phyloP scores from a whole-genome alignment of 1,284 basidiomycete genomes.

The Sporisorium scitamineum region DNA sequence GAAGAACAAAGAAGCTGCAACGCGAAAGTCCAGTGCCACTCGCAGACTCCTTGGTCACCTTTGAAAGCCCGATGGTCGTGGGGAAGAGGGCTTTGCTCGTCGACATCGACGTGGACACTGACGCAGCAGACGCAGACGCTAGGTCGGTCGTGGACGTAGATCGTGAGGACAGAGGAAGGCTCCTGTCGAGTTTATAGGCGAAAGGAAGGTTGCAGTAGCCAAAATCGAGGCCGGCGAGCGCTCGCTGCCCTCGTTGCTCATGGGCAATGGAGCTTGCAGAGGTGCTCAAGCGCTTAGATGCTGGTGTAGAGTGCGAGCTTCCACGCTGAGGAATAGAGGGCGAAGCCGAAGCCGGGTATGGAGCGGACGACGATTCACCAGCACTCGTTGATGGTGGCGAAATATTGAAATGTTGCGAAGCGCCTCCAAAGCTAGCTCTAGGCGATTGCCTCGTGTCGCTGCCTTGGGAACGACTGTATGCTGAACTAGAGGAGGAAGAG shows the following conservation, averaged over 20 bases:
- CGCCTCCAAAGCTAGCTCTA: background rate
- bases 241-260: conserved; percentile 33
- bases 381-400: conserved; percentile 6
- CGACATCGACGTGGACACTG: conserved; percentile 7
- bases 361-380: conserved; percentile 3
- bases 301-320: conserved; percentile 19
- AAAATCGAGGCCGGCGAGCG: conserved; percentile 53
- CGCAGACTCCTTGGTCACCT: background rate
- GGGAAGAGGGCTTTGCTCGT: conserved; percentile 42
- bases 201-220: conserved; percentile 52
- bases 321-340: conserved; percentile 22
- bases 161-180: conserved; percentile 6
- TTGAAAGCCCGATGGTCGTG: conserved; percentile 29
- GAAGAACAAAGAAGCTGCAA: conserved; percentile 47
- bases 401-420: background rate
- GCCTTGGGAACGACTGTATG: conserved; percentile 11
- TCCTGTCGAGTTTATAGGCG: conserved; percentile 35
- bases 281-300: conserved; percentile 14
- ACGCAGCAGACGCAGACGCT: background rate
- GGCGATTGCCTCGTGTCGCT: background rate
- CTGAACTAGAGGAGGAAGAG: conserved; percentile 29
- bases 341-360: background rate
- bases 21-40: background rate
- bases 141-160: conserved; percentile 1
- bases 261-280: conserved; percentile 6